Evolutionary conservation across 768 basidiomycete species (phyloP), one percentile per base, ranked within the genome.

Genomic region (Fomitopsis serialis): DNA sequence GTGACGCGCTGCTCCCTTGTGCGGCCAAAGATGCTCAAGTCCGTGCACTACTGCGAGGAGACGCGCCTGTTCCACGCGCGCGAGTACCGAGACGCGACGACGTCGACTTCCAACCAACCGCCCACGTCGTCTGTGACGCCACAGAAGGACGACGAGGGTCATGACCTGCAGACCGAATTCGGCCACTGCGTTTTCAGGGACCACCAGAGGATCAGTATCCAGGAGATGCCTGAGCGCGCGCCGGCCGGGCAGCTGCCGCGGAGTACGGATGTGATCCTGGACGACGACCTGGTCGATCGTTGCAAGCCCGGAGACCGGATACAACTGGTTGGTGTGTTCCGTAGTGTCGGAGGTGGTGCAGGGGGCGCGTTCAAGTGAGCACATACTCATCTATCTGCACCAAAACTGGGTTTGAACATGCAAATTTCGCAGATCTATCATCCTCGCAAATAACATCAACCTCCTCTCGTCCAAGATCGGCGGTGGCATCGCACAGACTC

Each of bases 171-270:
- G 69, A 97, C 86, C 60, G 97, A 99, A 72, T 98, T 84, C 65
- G 97, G 97, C 4, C 76, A 87, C 58, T 92, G 89, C 65, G 81
- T 89, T 8, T 99, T 97, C 75, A 78, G 91, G 53, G 97, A 99
- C 71, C 92, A 98, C 70, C 97, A 99, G 70, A 85, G 93, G 59
- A 91, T 98, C 66, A 93, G 86, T 68, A 98, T 99, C 57, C 97
- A 99, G 73, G 97, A 99, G 66, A 98, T 99, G 96, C 97, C 97
- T 2, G 97, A 99, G 71, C 85, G 97, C 22, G 95, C 97, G 13
- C 97, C 97, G 23, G 90, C 97, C 42, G 97, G 97, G 25, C 96
- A 98, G 69, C 77, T 99, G 25, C 97, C 97, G 43, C 80, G 97
- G 45, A 95, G 94, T 63, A 94, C 93, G 34, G 97, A 99, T 68